Evolutionary conservation across 352 stramenopile species (phyloP).

Genomic region (Pythium brassicae): DNA sequence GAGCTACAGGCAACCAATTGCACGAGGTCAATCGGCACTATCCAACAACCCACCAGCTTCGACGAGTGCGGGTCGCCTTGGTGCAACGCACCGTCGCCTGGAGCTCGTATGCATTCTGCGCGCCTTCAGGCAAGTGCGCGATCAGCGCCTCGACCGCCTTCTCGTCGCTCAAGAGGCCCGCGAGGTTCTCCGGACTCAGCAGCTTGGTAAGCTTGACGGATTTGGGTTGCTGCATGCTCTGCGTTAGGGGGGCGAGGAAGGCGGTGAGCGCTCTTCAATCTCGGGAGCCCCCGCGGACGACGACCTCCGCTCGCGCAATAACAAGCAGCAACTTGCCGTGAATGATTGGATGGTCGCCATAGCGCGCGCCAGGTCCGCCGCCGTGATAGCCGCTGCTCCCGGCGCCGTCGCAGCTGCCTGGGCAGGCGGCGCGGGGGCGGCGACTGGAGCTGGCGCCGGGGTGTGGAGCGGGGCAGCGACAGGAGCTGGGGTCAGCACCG

Average conservation of each 20-base stretch:
- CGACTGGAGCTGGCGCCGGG: slow-evolving; percentile 11
- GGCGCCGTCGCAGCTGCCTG: slow-evolving; percentile 6
- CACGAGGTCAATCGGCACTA: background rate
- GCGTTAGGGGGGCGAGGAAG: background rate
- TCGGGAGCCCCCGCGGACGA: too few relatives aligned
- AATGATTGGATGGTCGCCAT: slow-evolving; percentile 79
- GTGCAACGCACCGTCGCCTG: slow-evolving; percentile 51
- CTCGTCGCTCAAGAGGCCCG: slow-evolving; percentile 61
- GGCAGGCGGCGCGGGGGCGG: slow-evolving; percentile 11
- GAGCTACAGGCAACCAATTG: slow-evolving; percentile 24
- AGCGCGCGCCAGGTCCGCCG: slow-evolving; percentile 80
- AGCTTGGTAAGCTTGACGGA: slow-evolving; percentile 59
- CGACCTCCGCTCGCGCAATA: too few relatives aligned
- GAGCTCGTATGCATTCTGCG: slow-evolving; percentile 73
- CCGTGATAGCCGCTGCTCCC: slow-evolving; percentile 41
- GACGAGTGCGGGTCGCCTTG: too few relatives aligned
- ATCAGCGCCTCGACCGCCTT: slow-evolving; percentile 49
- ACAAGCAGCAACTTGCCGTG: slow-evolving; percentile 20
- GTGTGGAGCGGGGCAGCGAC: background rate
- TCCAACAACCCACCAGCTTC: too few relatives aligned
- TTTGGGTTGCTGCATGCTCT: slow-evolving; percentile 42
- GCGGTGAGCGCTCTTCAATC: too few relatives aligned
- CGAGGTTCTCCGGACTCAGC: slow-evolving; percentile 51
- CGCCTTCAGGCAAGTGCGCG: slow-evolving; percentile 72
- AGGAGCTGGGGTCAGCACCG: slow-evolving; percentile 10